Evolutionary conservation across 306 rosid species (phyloP).

Genomic region (Fragaria ananassa): DNA sequence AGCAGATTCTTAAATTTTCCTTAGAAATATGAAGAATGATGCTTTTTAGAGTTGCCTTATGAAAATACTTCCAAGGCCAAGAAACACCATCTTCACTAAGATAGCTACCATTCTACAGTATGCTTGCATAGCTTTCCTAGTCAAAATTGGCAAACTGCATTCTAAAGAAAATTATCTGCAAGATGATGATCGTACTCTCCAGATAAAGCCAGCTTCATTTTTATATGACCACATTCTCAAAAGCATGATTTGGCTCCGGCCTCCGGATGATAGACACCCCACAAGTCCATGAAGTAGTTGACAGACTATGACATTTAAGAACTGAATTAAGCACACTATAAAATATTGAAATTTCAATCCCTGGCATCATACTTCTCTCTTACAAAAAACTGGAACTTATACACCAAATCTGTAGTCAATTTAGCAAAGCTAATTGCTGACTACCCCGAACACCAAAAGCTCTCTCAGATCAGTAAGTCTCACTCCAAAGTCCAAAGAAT

Average conservation of each 20-base stretch:
- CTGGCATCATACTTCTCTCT: background rate
- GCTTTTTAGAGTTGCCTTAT: background rate
- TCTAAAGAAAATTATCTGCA: background rate
- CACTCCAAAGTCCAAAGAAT: background rate
- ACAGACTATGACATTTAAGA: background rate
- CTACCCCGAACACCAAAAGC: background rate
- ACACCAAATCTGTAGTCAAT: background rate
- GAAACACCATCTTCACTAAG: background rate
- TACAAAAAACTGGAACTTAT: background rate
- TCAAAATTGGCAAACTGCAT: slow-evolving; percentile 15
- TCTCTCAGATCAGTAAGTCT: background rate
- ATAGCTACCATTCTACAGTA: background rate
- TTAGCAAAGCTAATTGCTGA: background rate
- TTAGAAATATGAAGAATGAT: background rate
- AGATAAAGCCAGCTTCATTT: slow-evolving; percentile 7
- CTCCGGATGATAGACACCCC: background rate
- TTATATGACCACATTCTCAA: background rate
- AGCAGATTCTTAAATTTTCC: too few relatives aligned
- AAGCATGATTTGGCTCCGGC: background rate
- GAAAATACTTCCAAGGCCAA: background rate
- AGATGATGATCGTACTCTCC: background rate
- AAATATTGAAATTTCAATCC: background rate
- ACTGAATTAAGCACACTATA: background rate
- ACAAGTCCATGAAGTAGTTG: background rate
- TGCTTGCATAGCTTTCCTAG: background rate